phyloP scores from a whole-genome alignment of 2,329 filamentous ascomycete genomes.

The Zelopaecilomyces penicillatus region DNA sequence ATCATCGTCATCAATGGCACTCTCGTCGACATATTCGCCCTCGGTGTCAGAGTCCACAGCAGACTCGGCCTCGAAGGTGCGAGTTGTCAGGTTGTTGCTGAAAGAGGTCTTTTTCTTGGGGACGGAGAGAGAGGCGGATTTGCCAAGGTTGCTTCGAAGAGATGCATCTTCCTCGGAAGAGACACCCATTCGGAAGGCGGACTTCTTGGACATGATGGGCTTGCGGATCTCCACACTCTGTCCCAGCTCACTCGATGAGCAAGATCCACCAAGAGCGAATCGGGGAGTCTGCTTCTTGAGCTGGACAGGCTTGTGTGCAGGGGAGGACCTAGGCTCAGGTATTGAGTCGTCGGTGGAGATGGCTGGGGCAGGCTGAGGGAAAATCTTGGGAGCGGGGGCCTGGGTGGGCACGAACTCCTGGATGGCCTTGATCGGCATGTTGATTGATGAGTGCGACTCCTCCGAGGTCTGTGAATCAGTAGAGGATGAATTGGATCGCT shows the following conservation, averaged over 20 bases:
- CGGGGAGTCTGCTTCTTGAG: slow-evolving; percentile 52
- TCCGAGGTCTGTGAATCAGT: slow-evolving; percentile 40
- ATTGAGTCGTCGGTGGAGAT: slow-evolving; percentile 46
- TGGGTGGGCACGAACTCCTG: slow-evolving; percentile 78
- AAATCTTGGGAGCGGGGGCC: slow-evolving; percentile 40
- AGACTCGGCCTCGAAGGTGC: slow-evolving; percentile 50
- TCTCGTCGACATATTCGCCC: slow-evolving; percentile 67
- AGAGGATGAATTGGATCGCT: slow-evolving; percentile 36
- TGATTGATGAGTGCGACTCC: slow-evolving; percentile 20
- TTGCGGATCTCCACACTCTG: slow-evolving; percentile 39
- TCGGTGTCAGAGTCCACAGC: slow-evolving; percentile 31
- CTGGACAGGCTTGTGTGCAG: slow-evolving; percentile 58
- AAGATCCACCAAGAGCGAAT: slow-evolving; percentile 72
- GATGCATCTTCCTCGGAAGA: slow-evolving; percentile 75
- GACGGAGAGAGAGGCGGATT: slow-evolving; percentile 31
- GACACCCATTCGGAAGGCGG: slow-evolving; percentile 45
- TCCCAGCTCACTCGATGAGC: slow-evolving; percentile 58
- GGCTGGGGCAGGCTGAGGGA: slow-evolving; percentile 40
- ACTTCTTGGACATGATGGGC: slow-evolving; percentile 25
- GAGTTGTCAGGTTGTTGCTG: slow-evolving; percentile 63
- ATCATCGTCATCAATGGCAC: slow-evolving; percentile 70
- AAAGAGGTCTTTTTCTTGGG: slow-evolving; percentile 70
- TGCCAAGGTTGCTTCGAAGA: slow-evolving; percentile 45
- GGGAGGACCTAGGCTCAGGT: slow-evolving; percentile 50
- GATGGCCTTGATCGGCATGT: slow-evolving; percentile 37